phyloP scores from a whole-genome alignment of 768 basidiomycete genomes.

The Podaxis sp. region DNA sequence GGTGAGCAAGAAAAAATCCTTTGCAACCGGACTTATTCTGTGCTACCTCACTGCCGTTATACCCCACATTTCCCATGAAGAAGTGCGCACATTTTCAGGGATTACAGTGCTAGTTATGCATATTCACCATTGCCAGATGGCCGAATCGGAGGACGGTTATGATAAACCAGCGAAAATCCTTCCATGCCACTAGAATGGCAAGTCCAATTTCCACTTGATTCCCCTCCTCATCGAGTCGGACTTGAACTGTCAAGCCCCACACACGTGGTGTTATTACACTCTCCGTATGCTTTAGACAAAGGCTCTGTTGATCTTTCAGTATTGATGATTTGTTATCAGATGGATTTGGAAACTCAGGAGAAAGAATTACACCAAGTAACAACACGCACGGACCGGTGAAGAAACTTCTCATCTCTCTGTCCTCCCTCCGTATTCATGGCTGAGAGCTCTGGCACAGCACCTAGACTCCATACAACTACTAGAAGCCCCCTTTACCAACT shows the following conservation, averaged over 20 bases:
- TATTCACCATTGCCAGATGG: background rate
- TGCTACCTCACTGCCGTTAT: background rate
- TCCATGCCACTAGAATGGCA: background rate
- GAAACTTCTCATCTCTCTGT: background rate
- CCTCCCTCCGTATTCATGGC: background rate
- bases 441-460: background rate
- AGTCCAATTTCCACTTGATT: background rate
- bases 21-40: background rate
- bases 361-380: background rate
- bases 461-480: background rate
- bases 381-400: background rate
- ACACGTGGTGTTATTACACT: background rate
- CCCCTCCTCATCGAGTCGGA: background rate
- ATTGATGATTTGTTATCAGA: background rate
- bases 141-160: background rate
- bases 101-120: too few relatives aligned
- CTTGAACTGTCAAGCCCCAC: background rate
- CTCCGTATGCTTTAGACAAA: background rate
- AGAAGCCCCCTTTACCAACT: background rate
- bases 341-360: background rate
- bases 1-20: background rate
- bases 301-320: background rate
- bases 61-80: too few relatives aligned
- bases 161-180: background rate
- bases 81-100: too few relatives aligned